Evolutionary conservation across 495 filamentous ascomycete genomes (phyloP), one percentile per base, ranked within the genome.

Genomic region (Aspergillus sclerotioniger): DNA sequence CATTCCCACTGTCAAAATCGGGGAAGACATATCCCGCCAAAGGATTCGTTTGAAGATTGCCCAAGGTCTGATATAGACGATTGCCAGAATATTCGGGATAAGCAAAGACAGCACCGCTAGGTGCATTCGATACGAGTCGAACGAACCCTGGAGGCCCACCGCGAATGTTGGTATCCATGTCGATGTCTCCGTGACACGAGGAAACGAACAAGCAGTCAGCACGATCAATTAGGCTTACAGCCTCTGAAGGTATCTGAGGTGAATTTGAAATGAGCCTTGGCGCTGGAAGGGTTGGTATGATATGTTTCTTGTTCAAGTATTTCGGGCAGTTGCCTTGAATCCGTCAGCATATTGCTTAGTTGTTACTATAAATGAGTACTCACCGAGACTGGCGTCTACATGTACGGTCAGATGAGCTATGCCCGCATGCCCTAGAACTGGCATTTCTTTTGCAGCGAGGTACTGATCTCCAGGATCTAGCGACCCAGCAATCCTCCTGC

Each of bases 51-150:
- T 78, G 70, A 7, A 93, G 71, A 62, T 93, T 92, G 1, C 90
- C 90, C 8, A 93, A 75, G 1, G 87, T 87, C 69, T 95, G 90
- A 59, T 94, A 94, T 0, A 93, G 75, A 41, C 88, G 76, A 67
- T 96, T 92, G 3, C 90, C 90, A 28, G 86, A 89, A 68, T 89
- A 91, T 68, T 94, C 90, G 0, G 90, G 89, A 70, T 88, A 94
- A 15, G 85, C 78, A 28, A 93, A 64, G 3, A 81, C 79, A 4
- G 75, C 67, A 0, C 76, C 81, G 5, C 57, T 63, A 3, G 71
- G 57, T 17, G 71, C 66, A 65, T 89, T 88, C 1, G 69, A 74
- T 10, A 67, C 31, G 21, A 92, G 73, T 21, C 90, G 80, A 8
- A 91, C 73, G 69, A 93, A 92, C 3, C 90, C 91, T 20, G 79